Evolutionary conservation across 371 early-diverging fungal species (phyloP).

Genomic region (Mucor irregularis): DNA sequence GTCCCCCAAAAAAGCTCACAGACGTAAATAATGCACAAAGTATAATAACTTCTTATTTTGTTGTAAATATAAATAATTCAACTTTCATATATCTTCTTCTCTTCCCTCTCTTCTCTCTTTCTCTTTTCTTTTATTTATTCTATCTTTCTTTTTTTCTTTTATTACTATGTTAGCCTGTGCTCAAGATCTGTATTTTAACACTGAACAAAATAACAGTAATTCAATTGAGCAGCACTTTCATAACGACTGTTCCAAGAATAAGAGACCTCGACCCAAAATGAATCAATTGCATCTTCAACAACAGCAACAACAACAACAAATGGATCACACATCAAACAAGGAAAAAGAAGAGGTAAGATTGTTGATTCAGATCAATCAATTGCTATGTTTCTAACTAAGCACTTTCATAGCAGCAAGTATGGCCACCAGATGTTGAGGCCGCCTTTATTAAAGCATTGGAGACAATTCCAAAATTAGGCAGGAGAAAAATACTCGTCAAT

Average conservation of each 20-base stretch:
- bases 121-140: not conserved
- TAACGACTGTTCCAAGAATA: conserved; percentile 21
- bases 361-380: not conserved
- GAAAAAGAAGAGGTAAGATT: conserved; percentile 39
- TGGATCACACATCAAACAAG: conserved; percentile 12
- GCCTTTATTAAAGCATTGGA: conserved; percentile 69
- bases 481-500: conserved; percentile 60
- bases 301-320: conserved; percentile 7
- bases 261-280: conserved; percentile 15
- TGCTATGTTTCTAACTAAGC: not conserved
- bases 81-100: conserved; percentile 1
- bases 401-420: conserved; percentile 53
- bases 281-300: conserved; percentile 8
- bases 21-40: conserved; percentile 19
- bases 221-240: not conserved
- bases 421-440: conserved; percentile 71
- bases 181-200: conserved; percentile 30
- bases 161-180: conserved; percentile 30
- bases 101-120: not conserved
- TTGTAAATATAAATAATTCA: conserved; percentile 11
- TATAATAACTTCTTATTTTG: too few relatives aligned
- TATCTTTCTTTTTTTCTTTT: not conserved
- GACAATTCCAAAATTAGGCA: conserved; percentile 57
- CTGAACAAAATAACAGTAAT: not conserved
- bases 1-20: conserved; percentile 17